Base-by-base conservation (phyloP, 345 rosid genomes). In the Populus deltoides region DNA sequence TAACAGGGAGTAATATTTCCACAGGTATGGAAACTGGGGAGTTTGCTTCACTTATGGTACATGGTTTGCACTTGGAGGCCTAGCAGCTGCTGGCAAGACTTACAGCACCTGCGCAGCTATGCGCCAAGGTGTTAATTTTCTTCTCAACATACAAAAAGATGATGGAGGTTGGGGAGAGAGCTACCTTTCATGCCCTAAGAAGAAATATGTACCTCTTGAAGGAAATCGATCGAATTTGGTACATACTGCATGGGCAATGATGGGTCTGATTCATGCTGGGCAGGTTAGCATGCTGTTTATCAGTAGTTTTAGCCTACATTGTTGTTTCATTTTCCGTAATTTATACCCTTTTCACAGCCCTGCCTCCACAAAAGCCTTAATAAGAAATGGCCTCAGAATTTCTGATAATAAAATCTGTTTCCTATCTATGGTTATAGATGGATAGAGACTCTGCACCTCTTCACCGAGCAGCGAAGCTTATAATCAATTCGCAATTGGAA, bases 161-260 rank as follows among this genome's bases (percentile, higher is more conserved):
- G 55, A 84, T 41, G 92, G 92, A 4, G 90, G 91, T 16, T 90
- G 92, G 91, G 91, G 90, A 72, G 92, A 88, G 76, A 88, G 91
- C 74, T 88, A 86, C 66, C 83, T 74, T 8, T 90, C 91, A 36
- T 89, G 89, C 47, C 90, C 90, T 25, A 25, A 81, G 24, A 82
- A 86, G 68, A 45, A 73, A 73, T 73, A 73, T 39, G 76, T 73
- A n/a, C 76, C 76, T 24, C 76, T 73, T 15, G 68, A 73, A 39
- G 68, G 47, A 5, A 61, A 59, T 38, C 27, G 76, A 10, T 73
- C 76, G 43, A 73, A 73, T 59, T 18, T 73, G 51, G 76, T 73
- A 4, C 76, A 73, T 6, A 73, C 76, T 13, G 49, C 76, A 15
- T 73, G 45, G 45, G 45, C 45, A 2, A 41, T 41, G 45, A 41